Evolutionary conservation across 768 basidiomycete genomes (phyloP), one percentile per base, ranked within the genome.

Genomic region (Tubosaeta sp.): DNA sequence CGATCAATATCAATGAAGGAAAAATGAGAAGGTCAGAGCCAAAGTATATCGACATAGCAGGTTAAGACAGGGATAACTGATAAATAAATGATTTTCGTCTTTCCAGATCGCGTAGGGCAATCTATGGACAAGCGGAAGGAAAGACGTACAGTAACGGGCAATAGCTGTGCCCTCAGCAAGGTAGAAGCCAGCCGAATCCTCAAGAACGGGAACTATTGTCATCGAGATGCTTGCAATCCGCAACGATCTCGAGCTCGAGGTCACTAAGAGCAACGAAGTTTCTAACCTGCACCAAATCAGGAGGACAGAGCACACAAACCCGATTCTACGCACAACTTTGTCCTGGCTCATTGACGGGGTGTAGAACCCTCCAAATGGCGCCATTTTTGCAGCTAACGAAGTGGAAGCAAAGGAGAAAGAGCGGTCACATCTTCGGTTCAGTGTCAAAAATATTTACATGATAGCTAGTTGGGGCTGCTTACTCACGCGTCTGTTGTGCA

Each of bases 151-250:
- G 73, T 95, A 94, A 51, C 83, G 85, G 43, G 91, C 87, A 70
- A 98, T 92, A 44, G 92, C 83, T 49, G 72, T 66, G 50, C 81
- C 77, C 76, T 95, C 95, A 60, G 83, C 81, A 52, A 97, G 74
- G 64, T 76, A 79, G 78, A 91, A 81, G 50, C 92, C 92, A 68
- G 91, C 82, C 14, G 75, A 70, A 42, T 78, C 75, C 68, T 93
- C 91, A 48, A 87, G 79, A 33, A 86, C 85, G 26, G 97, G 95
- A 60, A 95, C 80, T 81, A 76, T 90, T 90, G 65, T 81, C 78
- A 59, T 83, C 76, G 53, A 68, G 72, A 66, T 86, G 84, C 50
- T 73, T 76, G 67, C 86, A 88, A 50, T 58, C 62, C 19, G 72
- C 70, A 14, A 81, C 78, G 48, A 76, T 53, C 52, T 82, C 78